These are phyloP conservation scores for Tillandsia leiboldiana DNA, from an alignment of 176 grass and related monocot species.

Conservation along the genomic window DNA sequence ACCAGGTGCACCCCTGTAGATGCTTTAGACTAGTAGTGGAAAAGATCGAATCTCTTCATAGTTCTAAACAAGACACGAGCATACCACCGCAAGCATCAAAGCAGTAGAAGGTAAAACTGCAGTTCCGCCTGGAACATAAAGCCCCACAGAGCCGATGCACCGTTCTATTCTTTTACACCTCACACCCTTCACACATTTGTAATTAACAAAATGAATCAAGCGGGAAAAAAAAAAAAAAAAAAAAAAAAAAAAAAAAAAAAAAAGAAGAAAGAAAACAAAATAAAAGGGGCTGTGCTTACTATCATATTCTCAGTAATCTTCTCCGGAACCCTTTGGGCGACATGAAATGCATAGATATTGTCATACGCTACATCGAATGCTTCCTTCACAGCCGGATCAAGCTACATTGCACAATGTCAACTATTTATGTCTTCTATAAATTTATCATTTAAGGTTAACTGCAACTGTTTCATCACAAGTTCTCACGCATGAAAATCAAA, in stretches of 20 bases:
- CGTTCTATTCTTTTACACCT: slow-evolving; percentile 91
- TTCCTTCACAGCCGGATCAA: slow-evolving; percentile 84
- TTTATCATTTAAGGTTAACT: too few species aligned
- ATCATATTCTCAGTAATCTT: slow-evolving; percentile 84
- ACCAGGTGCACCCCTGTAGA: background rate
- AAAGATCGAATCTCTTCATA: background rate
- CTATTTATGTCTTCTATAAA: background rate
- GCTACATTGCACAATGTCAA: slow-evolving; percentile 28
- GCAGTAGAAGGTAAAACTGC: slow-evolving; percentile 92
- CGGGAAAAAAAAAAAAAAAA: background rate
- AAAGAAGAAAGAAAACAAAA: background rate
- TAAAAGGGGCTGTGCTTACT: slow-evolving; percentile 33
- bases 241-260: background rate
- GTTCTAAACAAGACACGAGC: slow-evolving; percentile 22
- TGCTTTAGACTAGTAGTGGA: slow-evolving; percentile 11
- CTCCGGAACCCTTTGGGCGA: slow-evolving; percentile 64
- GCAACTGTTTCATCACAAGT: background rate
- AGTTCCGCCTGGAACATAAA: slow-evolving; percentile 97
- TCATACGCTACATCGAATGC: slow-evolving; percentile 90
- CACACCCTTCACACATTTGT: slow-evolving; percentile 54
- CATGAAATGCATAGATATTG: slow-evolving; percentile 97
- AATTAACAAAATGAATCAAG: slow-evolving; percentile 7
- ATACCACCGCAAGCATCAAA: slow-evolving; percentile 94
- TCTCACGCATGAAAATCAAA: background rate
- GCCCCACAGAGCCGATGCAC: slow-evolving; percentile 72